Percentiles rank a stretch among this genome's conserved stretches.
phyloP scores from a whole-genome alignment of 192 early-diverging fungal genomes.

The Entrophospora sp. region DNA sequence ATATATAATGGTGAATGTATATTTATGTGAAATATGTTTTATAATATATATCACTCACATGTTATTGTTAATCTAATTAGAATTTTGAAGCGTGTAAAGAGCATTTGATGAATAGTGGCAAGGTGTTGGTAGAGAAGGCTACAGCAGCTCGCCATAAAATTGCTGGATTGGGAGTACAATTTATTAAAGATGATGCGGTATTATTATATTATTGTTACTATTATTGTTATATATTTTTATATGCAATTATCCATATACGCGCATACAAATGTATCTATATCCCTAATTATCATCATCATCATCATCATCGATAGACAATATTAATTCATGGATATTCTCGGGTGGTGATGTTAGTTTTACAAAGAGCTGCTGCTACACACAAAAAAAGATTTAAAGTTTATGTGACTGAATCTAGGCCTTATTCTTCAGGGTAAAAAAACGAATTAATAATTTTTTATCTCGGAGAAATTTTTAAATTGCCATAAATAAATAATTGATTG shows the following conservation, averaged over 20 bases:
- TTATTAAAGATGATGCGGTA: slow-evolving; percentile 66
- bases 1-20: no score
- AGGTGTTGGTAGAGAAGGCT: slow-evolving; percentile 66
- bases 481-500: background rate
- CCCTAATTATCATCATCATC: no score
- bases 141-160: slow-evolving; percentile 62
- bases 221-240: background rate
- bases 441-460: background rate
- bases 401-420: slow-evolving; percentile 84
- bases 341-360: slow-evolving; percentile 80
- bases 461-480: background rate
- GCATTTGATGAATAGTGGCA: slow-evolving; percentile 58
- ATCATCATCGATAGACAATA: slow-evolving; percentile 60
- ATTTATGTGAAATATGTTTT: no score
- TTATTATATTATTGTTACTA: background rate
- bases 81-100: slow-evolving; percentile 65
- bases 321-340: slow-evolving; percentile 94
- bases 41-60: no score
- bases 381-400: slow-evolving; percentile 89
- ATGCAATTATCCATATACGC: background rate
- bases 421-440: slow-evolving; percentile 48
- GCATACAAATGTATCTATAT: no score
- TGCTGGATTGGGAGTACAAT: slow-evolving; percentile 67
- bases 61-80: no score
- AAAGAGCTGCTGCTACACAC: slow-evolving; percentile 57